Evolutionary conservation across 2,329 filamentous ascomycete genomes (phyloP).

Genomic region (Paracoccidioides lutzii): DNA sequence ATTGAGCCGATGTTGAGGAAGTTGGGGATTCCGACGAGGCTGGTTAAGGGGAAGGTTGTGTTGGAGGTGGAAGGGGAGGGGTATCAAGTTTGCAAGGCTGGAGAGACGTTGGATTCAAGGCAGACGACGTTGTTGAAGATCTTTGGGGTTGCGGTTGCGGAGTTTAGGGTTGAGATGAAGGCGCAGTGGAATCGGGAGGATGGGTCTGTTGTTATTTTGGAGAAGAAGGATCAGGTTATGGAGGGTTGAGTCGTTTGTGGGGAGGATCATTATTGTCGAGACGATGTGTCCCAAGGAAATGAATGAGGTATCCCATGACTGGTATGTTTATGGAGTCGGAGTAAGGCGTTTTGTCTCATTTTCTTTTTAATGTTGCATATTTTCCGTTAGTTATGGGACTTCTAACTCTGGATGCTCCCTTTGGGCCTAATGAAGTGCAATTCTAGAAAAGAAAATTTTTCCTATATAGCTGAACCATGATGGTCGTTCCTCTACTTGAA

Average conservation of each 20-base stretch:
- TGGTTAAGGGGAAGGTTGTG: conserved; percentile 78
- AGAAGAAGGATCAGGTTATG: conserved; percentile 27
- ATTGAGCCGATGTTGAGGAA: conserved; percentile 83
- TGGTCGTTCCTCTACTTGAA: neutral
- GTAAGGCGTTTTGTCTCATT: neutral
- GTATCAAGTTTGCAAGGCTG: conserved; percentile 72
- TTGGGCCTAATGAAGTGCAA: neutral
- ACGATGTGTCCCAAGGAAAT: neutral
- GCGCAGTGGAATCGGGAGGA: conserved; percentile 44
- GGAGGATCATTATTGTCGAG: neutral
- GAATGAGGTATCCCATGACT: neutral
- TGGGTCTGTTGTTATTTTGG: conserved; percentile 29
- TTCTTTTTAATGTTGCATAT: neutral
- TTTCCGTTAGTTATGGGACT: neutral
- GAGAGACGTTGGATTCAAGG: conserved; percentile 71
- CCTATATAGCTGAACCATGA: neutral
- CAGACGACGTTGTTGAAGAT: conserved; percentile 91
- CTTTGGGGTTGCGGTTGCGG: conserved; percentile 78
- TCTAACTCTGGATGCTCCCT: neutral
- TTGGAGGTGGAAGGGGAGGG: conserved; percentile 45
- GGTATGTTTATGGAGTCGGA: conserved; percentile 2
- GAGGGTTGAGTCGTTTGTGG: conserved; percentile 24
- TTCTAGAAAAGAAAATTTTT: neutral
- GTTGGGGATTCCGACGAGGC: conserved; percentile 75
- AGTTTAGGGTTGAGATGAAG: conserved; percentile 72